These are phyloP conservation scores for Pleomassaria siparia DNA, from an alignment of 2,329 filamentous ascomycete genomes.

Conservation along the genomic window DNA sequence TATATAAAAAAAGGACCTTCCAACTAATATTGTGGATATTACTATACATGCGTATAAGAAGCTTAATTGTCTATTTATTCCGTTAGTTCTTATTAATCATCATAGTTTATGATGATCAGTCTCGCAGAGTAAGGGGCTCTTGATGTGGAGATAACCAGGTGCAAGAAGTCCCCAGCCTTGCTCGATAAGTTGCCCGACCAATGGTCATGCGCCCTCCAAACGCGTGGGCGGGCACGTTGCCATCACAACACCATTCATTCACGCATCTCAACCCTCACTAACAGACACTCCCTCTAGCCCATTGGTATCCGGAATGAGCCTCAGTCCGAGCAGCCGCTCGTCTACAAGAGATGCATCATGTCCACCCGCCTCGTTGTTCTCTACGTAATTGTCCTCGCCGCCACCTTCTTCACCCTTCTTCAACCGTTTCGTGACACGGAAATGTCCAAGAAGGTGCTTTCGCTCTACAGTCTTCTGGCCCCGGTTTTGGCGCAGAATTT, in stretches of 20 bases:
- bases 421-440: conserved; percentile 17
- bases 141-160: too few species aligned
- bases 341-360: conserved; percentile 32
- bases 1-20: too few species aligned
- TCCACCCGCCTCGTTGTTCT: conserved; percentile 8
- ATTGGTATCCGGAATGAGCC: conserved; percentile 24
- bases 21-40: too few species aligned
- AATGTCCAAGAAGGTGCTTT: conserved; percentile 24
- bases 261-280: conserved; percentile 7
- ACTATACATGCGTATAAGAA: too few species aligned
- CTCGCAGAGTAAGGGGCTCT: too few species aligned
- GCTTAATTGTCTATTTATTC: too few species aligned
- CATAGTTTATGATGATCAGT: too few species aligned
- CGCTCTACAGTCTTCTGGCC: conserved; percentile 21
- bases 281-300: conserved; percentile 15
- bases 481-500: conserved; percentile 16
- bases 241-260: conserved; percentile 4
- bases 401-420: conserved; percentile 20
- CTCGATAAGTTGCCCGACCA: conserved; percentile 4
- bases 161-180: too few species aligned
- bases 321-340: background rate
- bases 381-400: conserved; percentile 17
- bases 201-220: conserved; percentile 1
- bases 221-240: conserved; percentile 2
- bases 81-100: too few species aligned